Conservation (phyloP, 495 filamentous ascomycete genomes). For the Penicillium arizonense region DNA sequence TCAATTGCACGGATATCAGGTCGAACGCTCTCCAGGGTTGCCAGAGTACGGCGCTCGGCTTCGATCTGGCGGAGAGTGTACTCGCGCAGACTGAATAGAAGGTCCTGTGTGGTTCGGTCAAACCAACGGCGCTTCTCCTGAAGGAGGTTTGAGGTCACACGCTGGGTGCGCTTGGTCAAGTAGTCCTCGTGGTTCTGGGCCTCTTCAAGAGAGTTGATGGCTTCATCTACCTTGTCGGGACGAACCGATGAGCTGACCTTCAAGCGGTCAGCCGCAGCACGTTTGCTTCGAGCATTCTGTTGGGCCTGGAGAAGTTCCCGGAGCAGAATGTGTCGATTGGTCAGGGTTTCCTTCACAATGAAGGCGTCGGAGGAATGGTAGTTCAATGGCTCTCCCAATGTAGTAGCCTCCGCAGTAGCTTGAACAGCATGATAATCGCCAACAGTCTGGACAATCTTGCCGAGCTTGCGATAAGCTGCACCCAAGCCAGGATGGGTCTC, state of each 20-base stretch:
- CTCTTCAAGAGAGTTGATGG: conserved; percentile 83
- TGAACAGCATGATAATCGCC: conserved; percentile 98
- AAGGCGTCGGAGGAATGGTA: conserved; percentile 97
- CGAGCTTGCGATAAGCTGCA: conserved; percentile 91
- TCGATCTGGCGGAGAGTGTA: conserved; percentile 95
- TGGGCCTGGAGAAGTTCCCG: conserved; percentile 90
- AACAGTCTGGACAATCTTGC: conserved; percentile 85
- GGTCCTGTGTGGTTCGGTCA: conserved; percentile 75
- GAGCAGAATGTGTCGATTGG: conserved; percentile 97
- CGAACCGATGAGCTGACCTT: conserved; percentile 80
- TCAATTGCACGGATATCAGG: conserved; percentile 94
- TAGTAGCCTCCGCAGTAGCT: conserved; percentile 94
- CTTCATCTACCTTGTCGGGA: conserved; percentile 94
- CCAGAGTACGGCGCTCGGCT: conserved; percentile 86
- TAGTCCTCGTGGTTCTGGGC: conserved; percentile 75
- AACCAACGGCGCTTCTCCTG: conserved; percentile 92
- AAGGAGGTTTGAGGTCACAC: conserved; percentile 85
- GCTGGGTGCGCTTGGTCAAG: conserved; percentile 75
- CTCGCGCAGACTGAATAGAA: conserved; percentile 79
- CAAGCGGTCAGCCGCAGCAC: conserved; percentile 81
- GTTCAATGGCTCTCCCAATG: conserved; percentile 86
- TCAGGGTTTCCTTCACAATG: conserved; percentile 98
- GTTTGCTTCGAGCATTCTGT: conserved; percentile 72
- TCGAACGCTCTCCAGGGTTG: conserved; percentile 85
- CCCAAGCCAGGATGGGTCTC: conserved; percentile 86